Percentiles rank a stretch among this genome's conserved stretches.
These are phyloP conservation scores for Pistacia vera DNA, from an alignment of 345 rosid genomes.

Conservation along the genomic window DNA sequence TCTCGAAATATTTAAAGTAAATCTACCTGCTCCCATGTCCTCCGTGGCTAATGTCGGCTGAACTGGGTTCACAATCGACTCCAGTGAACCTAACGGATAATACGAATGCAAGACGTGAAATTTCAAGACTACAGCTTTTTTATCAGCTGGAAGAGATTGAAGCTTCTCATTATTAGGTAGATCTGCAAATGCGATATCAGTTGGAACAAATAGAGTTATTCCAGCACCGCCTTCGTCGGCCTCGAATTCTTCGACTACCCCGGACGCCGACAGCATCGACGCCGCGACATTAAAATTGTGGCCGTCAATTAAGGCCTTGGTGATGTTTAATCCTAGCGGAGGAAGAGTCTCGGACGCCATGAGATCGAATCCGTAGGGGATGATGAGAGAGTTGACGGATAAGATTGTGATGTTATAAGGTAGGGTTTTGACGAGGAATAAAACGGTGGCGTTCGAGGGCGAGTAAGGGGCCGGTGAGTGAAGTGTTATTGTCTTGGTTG, in stretches of 20 bases:
- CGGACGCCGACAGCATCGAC: conserved; percentile 79
- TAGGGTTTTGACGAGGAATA: conserved; percentile 51
- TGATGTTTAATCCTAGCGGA: conserved; percentile 67
- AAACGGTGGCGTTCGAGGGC: conserved; percentile 58
- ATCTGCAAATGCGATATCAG: conserved; percentile 74
- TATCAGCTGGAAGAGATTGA: conserved; percentile 75
- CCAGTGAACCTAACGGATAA: conserved; percentile 88
- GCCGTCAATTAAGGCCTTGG: conserved; percentile 71
- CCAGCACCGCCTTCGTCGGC: conserved; percentile 88
- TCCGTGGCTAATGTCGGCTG: conserved; percentile 94
- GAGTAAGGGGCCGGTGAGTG: conserved; percentile 53
- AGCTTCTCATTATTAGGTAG: conserved; percentile 59
- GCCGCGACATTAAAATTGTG: conserved; percentile 87
- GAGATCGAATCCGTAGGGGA: conserved; percentile 71
- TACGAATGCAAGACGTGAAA: conserved; percentile 91
- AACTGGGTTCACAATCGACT: conserved; percentile 86
- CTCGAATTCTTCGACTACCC: conserved; percentile 73
- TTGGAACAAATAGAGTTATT: conserved; percentile 86
- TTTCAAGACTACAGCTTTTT: conserved; percentile 65
- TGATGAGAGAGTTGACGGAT: conserved; percentile 59
- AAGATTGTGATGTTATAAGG: conserved; percentile 73
- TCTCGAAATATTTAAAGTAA: conserved; percentile 79
- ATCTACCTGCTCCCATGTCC: conserved; percentile 71
- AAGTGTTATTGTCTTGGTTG: conserved; percentile 46
- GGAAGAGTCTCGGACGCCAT: conserved; percentile 74